Evolutionary conservation across 371 early-diverging fungal genomes (phyloP), one percentile per base, ranked within the genome.

Genomic region (Smittium mucronatum): DNA sequence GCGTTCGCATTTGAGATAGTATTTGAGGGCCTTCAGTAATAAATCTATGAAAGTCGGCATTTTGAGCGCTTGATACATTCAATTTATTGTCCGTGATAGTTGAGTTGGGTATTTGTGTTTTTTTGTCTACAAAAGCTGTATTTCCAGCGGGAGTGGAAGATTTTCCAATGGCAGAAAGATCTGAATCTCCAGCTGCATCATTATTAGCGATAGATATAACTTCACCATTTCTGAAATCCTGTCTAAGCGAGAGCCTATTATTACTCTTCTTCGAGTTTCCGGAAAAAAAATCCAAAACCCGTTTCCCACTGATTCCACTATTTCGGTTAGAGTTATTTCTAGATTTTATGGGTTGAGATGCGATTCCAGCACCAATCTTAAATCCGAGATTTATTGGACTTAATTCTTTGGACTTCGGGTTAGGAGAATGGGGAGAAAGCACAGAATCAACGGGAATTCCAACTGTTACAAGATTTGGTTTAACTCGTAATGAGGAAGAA

Each of bases 1-100:
- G 89, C 30, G 82, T 82, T 32, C 87, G 85, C 71, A 92, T 81
- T 74, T 89, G 75, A 59, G 75, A 79, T 36, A 78, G 69, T 31
- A 78, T 77, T 71, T 78, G 75, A 25, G 78, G 76, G 66, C 75
- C 73, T 28, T 78, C 78, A 8, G 78, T 64, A 59, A 72, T 63
- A 17, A 73, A 72, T 69, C 73, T 75, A 25, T 73, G 73, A n/a
- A 69, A 26, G 34, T 72, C 69, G 67, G 68, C 36, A 30, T 65
- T 63, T 1, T 65, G 35, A n/a, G 15, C 26, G 30, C 16, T 2
- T 21, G 30, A 28, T 2, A 16, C n/a, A 5, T 47, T 57, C 2
- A 26, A 25, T 2, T 65, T 2, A n/a, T 65, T 2, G 26, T 57
- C 29, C 34, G 73, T 74, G 65, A 72, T 73, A 1, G 78, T 63